These are phyloP conservation scores for Tuber microsphaerosporum DNA, from an alignment of 495 filamentous ascomycete species.

Conservation along the genomic window DNA sequence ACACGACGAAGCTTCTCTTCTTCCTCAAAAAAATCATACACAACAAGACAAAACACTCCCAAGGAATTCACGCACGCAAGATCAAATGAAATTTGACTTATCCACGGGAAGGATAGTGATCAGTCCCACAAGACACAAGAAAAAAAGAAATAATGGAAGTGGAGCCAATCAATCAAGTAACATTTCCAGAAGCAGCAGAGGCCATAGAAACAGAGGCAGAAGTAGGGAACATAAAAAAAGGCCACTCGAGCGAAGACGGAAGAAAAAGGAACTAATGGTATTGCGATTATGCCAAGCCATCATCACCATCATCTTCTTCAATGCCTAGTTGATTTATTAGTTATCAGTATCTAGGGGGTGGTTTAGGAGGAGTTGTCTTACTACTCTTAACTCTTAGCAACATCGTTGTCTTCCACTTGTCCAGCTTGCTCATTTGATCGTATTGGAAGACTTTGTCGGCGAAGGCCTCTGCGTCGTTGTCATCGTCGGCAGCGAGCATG, in stretches of 20 bases:
- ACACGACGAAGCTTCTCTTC: not conserved
- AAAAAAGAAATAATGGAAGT: not conserved
- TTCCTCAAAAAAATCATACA: conserved; percentile 1
- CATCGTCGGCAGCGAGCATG: conserved; percentile 61
- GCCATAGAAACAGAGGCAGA: not conserved
- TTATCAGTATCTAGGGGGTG: not conserved
- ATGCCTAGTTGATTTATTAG: conserved; percentile 6
- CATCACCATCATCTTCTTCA: conserved; percentile 21
- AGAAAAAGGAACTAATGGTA: not conserved
- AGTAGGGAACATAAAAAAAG: not conserved
- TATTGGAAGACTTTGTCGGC: conserved; percentile 78
- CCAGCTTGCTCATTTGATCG: conserved; percentile 82
- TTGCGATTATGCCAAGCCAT: conserved; percentile 22
- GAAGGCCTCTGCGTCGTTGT: conserved; percentile 69
- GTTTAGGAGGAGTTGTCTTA: conserved; percentile 8
- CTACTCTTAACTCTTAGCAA: conserved; percentile 69
- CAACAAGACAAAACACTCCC: not conserved
- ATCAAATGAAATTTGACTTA: not conserved
- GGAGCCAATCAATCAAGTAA: not conserved
- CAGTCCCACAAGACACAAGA: not conserved
- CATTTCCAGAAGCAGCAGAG: not conserved
- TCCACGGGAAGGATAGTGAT: not conserved
- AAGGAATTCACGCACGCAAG: not conserved
- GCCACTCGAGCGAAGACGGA: not conserved
- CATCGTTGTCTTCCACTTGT: conserved; percentile 91